A percentile compares a stretch with the other conserved stretches of the same genome.
phyloP scores from a whole-genome alignment of 1,139 yeast genomes.

The Candida mesenterica region DNA sequence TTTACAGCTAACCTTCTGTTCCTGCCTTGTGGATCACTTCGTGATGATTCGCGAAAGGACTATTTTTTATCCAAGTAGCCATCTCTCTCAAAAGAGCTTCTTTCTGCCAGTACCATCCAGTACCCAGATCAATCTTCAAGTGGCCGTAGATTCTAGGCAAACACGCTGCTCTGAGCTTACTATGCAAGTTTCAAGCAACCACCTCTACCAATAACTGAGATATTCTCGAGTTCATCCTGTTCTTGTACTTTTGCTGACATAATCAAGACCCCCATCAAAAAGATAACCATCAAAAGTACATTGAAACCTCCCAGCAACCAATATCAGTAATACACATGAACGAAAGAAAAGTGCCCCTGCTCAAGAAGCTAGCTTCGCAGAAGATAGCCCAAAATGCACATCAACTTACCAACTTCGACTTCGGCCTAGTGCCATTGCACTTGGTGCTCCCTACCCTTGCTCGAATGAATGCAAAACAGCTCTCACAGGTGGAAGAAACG shows the following conservation, averaged over 20 bases:
- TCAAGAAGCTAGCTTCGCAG: conserved; percentile 17
- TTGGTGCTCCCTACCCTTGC: conserved; percentile 43
- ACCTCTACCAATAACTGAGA: too few relatives aligned
- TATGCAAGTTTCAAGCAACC: too few relatives aligned
- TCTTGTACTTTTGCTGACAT: conserved; percentile 1
- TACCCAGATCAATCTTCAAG: too few relatives aligned
- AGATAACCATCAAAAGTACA: background rate
- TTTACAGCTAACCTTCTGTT: too few relatives aligned
- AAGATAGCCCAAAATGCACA: conserved; percentile 20
- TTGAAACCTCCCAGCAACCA: background rate
- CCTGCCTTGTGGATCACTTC: too few relatives aligned
- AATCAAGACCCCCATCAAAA: background rate
- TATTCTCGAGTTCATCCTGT: background rate
- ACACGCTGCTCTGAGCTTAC: too few relatives aligned
- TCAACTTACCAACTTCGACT: conserved; percentile 39
- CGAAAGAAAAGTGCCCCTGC: conserved; percentile 7
- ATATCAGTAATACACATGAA: too few relatives aligned
- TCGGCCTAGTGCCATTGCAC: conserved; percentile 51
- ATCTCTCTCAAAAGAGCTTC: too few relatives aligned
- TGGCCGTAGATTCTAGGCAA: too few relatives aligned
- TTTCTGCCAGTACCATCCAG: too few relatives aligned
- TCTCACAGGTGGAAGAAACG: conserved; percentile 40
- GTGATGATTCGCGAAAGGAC: too few relatives aligned
- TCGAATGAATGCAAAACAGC: conserved; percentile 48
- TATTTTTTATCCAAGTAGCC: too few relatives aligned